Conservation (phyloP, 2,329 filamentous ascomycete species). For the Cladosporium phlei region DNA sequence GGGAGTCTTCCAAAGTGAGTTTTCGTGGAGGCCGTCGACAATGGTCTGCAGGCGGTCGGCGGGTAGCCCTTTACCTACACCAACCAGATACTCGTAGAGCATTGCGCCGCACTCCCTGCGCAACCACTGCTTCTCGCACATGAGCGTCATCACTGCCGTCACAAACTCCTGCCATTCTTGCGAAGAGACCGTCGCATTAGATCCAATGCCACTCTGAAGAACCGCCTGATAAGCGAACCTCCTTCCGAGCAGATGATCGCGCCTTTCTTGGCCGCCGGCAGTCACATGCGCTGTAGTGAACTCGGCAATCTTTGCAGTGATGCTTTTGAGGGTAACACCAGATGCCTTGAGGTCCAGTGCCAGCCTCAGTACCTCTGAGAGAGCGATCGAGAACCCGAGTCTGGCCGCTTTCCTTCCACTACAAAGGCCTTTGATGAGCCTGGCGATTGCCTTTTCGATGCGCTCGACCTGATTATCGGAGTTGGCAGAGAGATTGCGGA, state of each 20-base stretch:
- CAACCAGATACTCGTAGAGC: constrained; percentile 62
- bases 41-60: constrained; percentile 20
- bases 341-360: constrained; percentile 40
- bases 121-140: constrained; percentile 81
- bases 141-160: constrained; percentile 66
- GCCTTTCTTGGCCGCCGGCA: constrained; percentile 66
- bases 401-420: constrained; percentile 85
- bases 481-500: constrained; percentile 38
- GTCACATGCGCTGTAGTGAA: constrained; percentile 50
- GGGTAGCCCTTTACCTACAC: constrained; percentile 17
- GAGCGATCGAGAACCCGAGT: constrained; percentile 80
- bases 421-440: constrained; percentile 78
- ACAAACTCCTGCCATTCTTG: constrained; percentile 63
- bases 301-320: constrained; percentile 49
- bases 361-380: constrained; percentile 74
- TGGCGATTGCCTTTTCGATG: constrained; percentile 37
- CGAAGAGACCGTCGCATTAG: constrained; percentile 51
- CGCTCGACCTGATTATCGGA: constrained; percentile 34
- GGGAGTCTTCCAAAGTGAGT: constrained; percentile 70
- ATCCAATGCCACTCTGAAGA: constrained; percentile 70
- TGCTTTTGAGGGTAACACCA: constrained; percentile 31
- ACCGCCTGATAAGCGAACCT: constrained; percentile 85
- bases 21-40: constrained; percentile 24
- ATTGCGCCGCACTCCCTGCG: constrained; percentile 82
- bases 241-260: constrained; percentile 78